Conservation (phyloP, 176 grass and related monocot species). For the Saccharum spontaneum region DNA sequence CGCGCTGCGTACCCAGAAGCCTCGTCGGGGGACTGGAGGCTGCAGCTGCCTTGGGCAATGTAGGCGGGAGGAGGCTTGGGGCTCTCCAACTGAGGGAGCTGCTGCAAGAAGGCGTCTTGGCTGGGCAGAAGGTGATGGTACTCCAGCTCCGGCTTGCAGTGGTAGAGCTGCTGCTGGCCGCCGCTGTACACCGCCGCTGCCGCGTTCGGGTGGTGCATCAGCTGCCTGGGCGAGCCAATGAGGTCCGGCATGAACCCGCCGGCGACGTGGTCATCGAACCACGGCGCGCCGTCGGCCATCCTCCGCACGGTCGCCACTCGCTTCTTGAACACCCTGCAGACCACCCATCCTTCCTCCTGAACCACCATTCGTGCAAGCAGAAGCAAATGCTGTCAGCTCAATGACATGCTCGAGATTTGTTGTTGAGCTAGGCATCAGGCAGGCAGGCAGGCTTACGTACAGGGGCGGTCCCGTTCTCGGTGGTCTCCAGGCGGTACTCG, state of each 20-base stretch:
- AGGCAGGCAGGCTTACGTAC: conserved; percentile 22
- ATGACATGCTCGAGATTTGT: background rate
- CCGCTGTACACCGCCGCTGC: conserved; percentile 33
- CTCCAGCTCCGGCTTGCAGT: conserved; percentile 83
- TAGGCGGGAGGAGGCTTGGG: conserved; percentile 53
- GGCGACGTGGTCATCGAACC: conserved; percentile 67
- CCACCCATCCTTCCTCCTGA: conserved; percentile 98
- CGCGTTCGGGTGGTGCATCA: conserved; percentile 2
- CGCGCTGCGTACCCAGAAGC: conserved; percentile 4
- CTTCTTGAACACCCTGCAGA: conserved; percentile 97
- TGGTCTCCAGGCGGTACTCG: conserved; percentile 91
- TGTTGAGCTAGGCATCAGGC: background rate
- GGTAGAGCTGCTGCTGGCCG: conserved; percentile 46
- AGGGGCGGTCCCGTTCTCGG: conserved; percentile 58
- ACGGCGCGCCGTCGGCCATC: conserved; percentile 48
- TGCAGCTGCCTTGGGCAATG: conserved; percentile 40
- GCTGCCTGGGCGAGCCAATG: conserved; percentile 46
- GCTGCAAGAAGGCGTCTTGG: conserved; percentile 69
- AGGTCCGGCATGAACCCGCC: conserved; percentile 57
- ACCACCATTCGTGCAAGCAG: background rate
- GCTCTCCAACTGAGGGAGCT: conserved; percentile 73
- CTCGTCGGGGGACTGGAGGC: conserved; percentile 37
- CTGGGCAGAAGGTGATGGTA: conserved; percentile 65
- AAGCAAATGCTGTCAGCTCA: background rate
- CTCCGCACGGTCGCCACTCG: conserved; percentile 54